Evolutionary conservation across 352 stramenopile genomes (phyloP).

Genomic region (Phytophthora megakarya): DNA sequence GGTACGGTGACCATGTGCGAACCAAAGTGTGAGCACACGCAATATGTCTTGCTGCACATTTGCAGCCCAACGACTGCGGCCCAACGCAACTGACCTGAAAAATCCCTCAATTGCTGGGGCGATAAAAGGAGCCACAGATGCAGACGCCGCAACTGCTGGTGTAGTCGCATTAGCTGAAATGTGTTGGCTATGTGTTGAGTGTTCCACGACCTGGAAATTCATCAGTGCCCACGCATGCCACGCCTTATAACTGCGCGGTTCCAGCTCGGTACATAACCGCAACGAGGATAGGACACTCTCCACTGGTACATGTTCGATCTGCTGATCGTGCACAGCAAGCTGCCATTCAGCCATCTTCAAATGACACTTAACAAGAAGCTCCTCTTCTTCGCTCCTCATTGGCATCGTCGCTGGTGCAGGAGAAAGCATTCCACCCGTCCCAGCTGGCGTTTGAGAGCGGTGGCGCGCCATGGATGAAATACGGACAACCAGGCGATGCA

Average conservation of each 20-base stretch:
- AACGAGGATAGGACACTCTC: constrained; percentile 70
- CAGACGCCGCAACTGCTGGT: constrained; percentile 25
- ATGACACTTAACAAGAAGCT: constrained; percentile 83
- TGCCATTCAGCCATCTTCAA: constrained; percentile 89
- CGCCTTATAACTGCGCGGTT: constrained; percentile 83
- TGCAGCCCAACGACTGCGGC: constrained; percentile 94
- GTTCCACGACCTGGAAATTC: constrained; percentile 96
- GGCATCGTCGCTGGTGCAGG: constrained; percentile 35
- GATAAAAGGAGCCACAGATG: constrained; percentile 57
- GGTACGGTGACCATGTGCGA: constrained; percentile 93
- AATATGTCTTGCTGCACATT: constrained; percentile 99
- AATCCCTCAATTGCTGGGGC: constrained; percentile 90
- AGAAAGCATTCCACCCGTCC: constrained; percentile 23
- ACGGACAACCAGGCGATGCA: constrained; percentile 83
- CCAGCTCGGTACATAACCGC: constrained; percentile 68
- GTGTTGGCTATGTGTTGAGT: constrained; percentile 63
- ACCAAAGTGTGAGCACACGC: constrained; percentile 98
- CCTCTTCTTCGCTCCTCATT: constrained; percentile 58
- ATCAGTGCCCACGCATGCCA: constrained; percentile 98
- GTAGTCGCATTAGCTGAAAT: constrained; percentile 39
- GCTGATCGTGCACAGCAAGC: constrained; percentile 77
- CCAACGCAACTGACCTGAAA: constrained; percentile 95
- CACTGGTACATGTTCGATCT: constrained; percentile 81
- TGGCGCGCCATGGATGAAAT: constrained; percentile 52
- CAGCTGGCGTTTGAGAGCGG: constrained; percentile 21